Evolutionary conservation across 306 rosid genomes (phyloP), one percentile per base, ranked within the genome.

Genomic region (Castanopsis chinensis): DNA sequence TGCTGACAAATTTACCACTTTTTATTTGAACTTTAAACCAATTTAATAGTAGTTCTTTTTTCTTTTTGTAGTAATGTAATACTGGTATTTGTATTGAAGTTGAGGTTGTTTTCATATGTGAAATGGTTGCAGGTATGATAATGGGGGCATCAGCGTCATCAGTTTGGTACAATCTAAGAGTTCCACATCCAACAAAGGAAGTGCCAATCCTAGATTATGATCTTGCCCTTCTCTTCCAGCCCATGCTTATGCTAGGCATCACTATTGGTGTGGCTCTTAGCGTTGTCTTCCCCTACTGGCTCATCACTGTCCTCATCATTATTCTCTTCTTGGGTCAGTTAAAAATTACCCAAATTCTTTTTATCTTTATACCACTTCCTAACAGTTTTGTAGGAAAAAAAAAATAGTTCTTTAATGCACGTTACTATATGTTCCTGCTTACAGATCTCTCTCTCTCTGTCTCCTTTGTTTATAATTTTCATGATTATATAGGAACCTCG

Each of bases 251-350:
- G 98, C 97, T 94, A 77, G 97, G 97, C 9, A 91, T 94, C 86
- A 94, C 95, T 73, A 23, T 94, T 60, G 98, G 97, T 52, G 98
- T 92, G 55, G 10, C 95, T 72, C 94, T 92, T 12, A 92, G 97
- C 65, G 98, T 94, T 53, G 95, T 94, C 13, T 94, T 94, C 75
- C 98, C 98, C n/a, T 94, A 83, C 70, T 94, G 97, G 98, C 97
- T 92, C 54, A 94, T 94, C 83, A 94, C 97, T 53, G 84, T 91
- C 21, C 98, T 92, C 76, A 90, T 92, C 85, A 92, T 91, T 75
- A 88, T 92, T 80, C 97, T 94, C 82, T 94, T 91, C 83, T 8
- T 90, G 43, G 94, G 97, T 92, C 3, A 63, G 78, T 74, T 43
- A 27, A 72, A 30, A 8, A 0, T 49, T 5, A 56, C 5, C 61